Percentiles rank a stretch among this genome's conserved stretches.
phyloP scores from a whole-genome alignment of 164 flowering plant species.

The Vitis cinerea region DNA sequence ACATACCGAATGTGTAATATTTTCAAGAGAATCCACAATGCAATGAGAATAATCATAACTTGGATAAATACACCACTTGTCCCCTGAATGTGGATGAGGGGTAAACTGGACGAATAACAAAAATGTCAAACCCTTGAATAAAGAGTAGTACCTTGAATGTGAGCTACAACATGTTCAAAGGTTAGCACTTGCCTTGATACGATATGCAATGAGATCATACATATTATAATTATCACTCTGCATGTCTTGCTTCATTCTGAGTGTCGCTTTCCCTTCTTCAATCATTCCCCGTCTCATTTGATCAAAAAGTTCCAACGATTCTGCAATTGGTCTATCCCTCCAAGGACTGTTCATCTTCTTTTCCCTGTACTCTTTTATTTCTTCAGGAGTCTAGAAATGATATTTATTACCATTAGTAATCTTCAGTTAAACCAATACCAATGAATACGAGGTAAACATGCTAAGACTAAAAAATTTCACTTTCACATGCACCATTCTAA shows the following conservation, averaged over 20 bases:
- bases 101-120: slow-evolving; percentile 58
- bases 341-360: slow-evolving; percentile 97
- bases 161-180: not conserved
- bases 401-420: no score
- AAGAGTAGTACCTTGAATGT: not conserved
- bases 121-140: slow-evolving; percentile 4
- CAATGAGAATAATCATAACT: slow-evolving; percentile 98
- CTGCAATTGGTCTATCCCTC: slow-evolving; percentile 91
- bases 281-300: slow-evolving; percentile 86
- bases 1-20: slow-evolving; percentile 94
- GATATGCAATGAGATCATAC: slow-evolving; percentile 97
- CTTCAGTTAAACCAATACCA: no score
- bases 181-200: slow-evolving; percentile 77
- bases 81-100: slow-evolving; percentile 96
- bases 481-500: no score
- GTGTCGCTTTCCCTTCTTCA: slow-evolving; percentile 95
- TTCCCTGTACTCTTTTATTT: slow-evolving; percentile 89
- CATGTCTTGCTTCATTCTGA: slow-evolving; percentile 99
- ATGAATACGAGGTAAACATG: no score
- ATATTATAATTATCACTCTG: slow-evolving; percentile 94
- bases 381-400: slow-evolving; percentile 68
- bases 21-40: slow-evolving; percentile 95
- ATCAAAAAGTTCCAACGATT: slow-evolving; percentile 84
- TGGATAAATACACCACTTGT: slow-evolving; percentile 97
- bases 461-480: no score